phyloP scores from a whole-genome alignment of 208 protist genomes.

The Trypanosoma boissoni region DNA sequence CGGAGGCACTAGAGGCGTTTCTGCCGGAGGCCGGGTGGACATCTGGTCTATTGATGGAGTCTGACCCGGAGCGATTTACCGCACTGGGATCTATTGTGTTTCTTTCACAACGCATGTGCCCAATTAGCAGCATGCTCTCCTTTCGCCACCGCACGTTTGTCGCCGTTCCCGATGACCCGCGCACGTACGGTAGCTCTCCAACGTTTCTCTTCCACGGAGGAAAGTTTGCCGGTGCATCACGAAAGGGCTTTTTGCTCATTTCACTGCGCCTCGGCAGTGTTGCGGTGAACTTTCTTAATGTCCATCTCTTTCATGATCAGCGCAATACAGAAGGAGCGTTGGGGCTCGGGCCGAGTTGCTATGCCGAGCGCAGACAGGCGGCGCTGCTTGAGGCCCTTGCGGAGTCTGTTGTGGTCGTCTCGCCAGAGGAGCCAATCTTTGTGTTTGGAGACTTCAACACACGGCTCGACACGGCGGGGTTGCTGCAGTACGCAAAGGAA shows the following conservation, averaged over 20 bases:
- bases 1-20: conserved; percentile 33
- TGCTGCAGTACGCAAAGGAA: conserved; percentile 39
- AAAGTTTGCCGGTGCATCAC: conserved; percentile 58
- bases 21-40: conserved; percentile 75
- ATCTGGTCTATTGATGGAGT: conserved; percentile 72
- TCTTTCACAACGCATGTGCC: conserved; percentile 66
- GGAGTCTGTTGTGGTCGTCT: conserved; percentile 45
- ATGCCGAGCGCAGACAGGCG: conserved; percentile 39
- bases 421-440: conserved; percentile 61
- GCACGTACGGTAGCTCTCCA: conserved; percentile 57
- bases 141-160: conserved; percentile 81
- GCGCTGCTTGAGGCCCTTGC: conserved; percentile 59
- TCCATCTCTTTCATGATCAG: conserved; percentile 75
- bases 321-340: conserved; percentile 48
- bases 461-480: conserved; percentile 43
- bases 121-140: conserved; percentile 69
- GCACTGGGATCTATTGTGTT: conserved; percentile 71
- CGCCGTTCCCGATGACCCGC: conserved; percentile 64
- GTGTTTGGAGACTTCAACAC: conserved; percentile 80
- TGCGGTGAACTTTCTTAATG: conserved; percentile 61
- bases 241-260: conserved; percentile 74
- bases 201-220: conserved; percentile 49
- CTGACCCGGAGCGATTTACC: conserved; percentile 41
- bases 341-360: conserved; percentile 43
- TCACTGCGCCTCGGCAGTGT: conserved; percentile 72